Evolutionary conservation across 345 rosid species (phyloP), one percentile per base, ranked within the genome.

Genomic region (Acer saccharum): DNA sequence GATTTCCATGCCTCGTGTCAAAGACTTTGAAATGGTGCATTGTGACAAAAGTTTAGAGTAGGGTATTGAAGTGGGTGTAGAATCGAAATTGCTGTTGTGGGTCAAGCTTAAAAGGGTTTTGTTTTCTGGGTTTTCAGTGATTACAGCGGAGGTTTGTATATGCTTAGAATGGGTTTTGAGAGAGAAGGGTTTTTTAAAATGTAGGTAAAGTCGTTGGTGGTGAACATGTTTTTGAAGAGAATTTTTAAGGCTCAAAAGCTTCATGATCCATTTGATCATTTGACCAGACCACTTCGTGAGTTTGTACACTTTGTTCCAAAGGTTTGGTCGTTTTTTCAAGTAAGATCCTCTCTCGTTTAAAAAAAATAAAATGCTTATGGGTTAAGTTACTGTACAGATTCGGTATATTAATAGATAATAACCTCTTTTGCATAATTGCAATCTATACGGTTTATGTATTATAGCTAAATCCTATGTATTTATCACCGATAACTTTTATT

Each of bases 1-100:
- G 76, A 81, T 83, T 77, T 78, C 81, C 77, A 69, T 71, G 73
- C 84, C 90, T 13, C 68, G 76, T 60, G 72, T 71, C 23, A 84
- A 65, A 23, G 83, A 84, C 80, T 87, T 89, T 43, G 85, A 84
- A 52, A 79, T 75, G 20, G 82, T 81, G 76, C 88, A 87, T 80
- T 81, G 80, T 0, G 88, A 82, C 2, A 90, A 70, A 54, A 87
- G 89, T 48, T 81, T 85, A 27, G 86, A 77, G 82, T 58, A 81
- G 7, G 73, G 41, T 10, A 69, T 52, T 41, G 83, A 69, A 73
- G 72, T 50, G 39, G 83, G 74, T 0, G 66, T 0, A 13, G 65
- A 52, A 62, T 39, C 7, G 9, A 41, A 73, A 61, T 35, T 14
- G 41, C 27, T 18, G 6, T 75, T 48, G 48, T 58, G 75, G 20